These are phyloP conservation scores for Suillus spraguei DNA, from an alignment of 768 basidiomycete species.

Conservation along the genomic window DNA sequence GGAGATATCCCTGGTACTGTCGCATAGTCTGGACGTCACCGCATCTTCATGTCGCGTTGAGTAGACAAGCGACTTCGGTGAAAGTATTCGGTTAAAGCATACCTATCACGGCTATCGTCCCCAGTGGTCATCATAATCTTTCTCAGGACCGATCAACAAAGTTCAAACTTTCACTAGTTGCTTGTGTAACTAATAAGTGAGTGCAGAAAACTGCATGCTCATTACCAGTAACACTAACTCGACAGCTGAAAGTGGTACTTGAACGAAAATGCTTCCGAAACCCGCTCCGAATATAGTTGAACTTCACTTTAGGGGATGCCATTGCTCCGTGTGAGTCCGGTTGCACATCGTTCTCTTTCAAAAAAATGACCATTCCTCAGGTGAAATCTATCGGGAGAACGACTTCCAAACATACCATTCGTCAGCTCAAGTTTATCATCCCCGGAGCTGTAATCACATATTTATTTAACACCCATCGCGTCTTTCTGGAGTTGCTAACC, in stretches of 20 bases:
- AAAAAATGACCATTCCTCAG: constrained; percentile 23
- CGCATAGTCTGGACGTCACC: neutral
- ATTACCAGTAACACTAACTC: neutral
- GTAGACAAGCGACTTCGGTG: neutral
- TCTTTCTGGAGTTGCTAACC: constrained; percentile 46
- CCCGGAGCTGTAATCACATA: constrained; percentile 70
- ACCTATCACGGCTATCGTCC: neutral
- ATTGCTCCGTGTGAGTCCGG: neutral
- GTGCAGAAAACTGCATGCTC: neutral
- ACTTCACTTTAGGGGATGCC: neutral
- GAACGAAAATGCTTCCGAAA: neutral
- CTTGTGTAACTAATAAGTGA: neutral
- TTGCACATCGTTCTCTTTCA: constrained; percentile 1
- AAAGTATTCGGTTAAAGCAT: neutral
- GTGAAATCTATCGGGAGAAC: constrained; percentile 17
- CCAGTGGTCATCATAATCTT: neutral
- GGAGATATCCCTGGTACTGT: neutral
- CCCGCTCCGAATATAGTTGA: neutral
- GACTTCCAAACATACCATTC: constrained; percentile 53
- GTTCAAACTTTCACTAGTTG: neutral
- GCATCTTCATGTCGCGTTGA: neutral
- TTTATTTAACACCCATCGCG: constrained; percentile 55
- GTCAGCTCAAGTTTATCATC: constrained; percentile 75
- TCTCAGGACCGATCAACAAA: neutral
- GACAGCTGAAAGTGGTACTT: no score